Evolutionary conservation across 2,329 filamentous ascomycete genomes (phyloP).

Genomic region (Botrytis hyacinthi): DNA sequence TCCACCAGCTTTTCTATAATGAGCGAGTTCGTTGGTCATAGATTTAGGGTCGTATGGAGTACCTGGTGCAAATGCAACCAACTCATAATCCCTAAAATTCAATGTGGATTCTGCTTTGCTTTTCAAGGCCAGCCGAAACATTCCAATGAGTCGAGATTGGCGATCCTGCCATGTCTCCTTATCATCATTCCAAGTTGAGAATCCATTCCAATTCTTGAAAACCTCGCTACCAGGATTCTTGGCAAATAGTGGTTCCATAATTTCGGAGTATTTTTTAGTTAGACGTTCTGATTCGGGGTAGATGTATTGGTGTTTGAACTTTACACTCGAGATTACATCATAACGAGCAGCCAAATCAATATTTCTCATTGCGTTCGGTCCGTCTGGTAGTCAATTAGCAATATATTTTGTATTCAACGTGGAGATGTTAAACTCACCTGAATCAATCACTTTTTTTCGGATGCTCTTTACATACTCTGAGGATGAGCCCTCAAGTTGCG

Average conservation of each 20-base stretch:
- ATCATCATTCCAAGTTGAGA: conserved; percentile 22
- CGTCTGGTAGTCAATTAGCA: conserved; percentile 18
- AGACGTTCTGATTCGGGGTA: conserved; percentile 9
- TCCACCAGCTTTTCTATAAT: background rate
- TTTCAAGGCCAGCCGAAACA: conserved; percentile 22
- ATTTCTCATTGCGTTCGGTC: conserved; percentile 20
- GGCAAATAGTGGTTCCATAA: conserved; percentile 24
- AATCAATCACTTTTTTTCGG: background rate
- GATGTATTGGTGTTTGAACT: conserved; percentile 6
- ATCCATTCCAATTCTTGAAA: conserved; percentile 13
- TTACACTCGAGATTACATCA: conserved; percentile 6
- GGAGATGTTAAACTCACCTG: conserved; percentile 18
- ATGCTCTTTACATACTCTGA: conserved; percentile 9
- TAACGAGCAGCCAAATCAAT: conserved; percentile 21
- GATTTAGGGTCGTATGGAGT: conserved; percentile 20
- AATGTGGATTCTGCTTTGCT: conserved; percentile 25
- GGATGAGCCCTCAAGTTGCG: conserved; percentile 12
- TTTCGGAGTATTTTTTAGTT: conserved; percentile 16
- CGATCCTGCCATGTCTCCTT: conserved; percentile 17
- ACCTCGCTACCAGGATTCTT: background rate
- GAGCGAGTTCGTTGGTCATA: conserved; percentile 22
- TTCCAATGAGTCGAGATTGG: conserved; percentile 7
- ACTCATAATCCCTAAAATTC: conserved; percentile 26
- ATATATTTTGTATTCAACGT: background rate
- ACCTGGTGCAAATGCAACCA: conserved; percentile 20